phyloP scores from a whole-genome alignment of 169 alveolate genomes.

The Eimeria maxima region DNA sequence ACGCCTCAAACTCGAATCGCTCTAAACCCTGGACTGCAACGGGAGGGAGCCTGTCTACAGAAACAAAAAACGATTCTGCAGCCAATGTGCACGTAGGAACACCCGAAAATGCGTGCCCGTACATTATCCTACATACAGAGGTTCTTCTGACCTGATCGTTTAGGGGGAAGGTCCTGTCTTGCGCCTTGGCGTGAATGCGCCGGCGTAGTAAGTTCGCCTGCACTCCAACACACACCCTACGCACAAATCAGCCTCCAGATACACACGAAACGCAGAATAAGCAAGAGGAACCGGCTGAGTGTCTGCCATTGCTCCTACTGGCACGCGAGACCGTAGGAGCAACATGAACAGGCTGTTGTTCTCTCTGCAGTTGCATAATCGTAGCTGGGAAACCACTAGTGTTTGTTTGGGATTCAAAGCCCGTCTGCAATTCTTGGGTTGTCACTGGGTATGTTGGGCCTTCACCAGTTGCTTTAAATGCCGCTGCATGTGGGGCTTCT shows the following conservation, averaged over 20 bases:
- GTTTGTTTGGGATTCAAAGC: background rate
- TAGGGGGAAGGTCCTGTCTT: background rate
- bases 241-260: background rate
- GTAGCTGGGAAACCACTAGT: background rate
- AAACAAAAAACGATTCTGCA: too few species aligned
- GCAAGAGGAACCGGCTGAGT: background rate
- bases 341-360: background rate
- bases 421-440: background rate
- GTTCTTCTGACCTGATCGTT: background rate
- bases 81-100: too few species aligned
- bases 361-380: background rate
- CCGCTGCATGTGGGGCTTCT: background rate
- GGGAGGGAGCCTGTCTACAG: too few species aligned
- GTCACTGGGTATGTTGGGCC: background rate
- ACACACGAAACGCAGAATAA: background rate
- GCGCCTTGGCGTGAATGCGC: slow-evolving; percentile 14
- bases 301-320: background rate
- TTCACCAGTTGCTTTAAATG: slow-evolving; percentile 16
- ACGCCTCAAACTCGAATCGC: too few species aligned
- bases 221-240: background rate
- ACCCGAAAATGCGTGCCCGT: background rate
- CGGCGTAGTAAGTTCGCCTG: slow-evolving; percentile 2
- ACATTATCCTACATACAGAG: background rate
- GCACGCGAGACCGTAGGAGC: background rate
- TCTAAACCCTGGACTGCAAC: too few species aligned